A percentile compares a stretch with the other conserved stretches of the same genome.
Evolutionary conservation across 805 yeast species (phyloP).

Genomic region (Grigorovia transvaalensis): DNA sequence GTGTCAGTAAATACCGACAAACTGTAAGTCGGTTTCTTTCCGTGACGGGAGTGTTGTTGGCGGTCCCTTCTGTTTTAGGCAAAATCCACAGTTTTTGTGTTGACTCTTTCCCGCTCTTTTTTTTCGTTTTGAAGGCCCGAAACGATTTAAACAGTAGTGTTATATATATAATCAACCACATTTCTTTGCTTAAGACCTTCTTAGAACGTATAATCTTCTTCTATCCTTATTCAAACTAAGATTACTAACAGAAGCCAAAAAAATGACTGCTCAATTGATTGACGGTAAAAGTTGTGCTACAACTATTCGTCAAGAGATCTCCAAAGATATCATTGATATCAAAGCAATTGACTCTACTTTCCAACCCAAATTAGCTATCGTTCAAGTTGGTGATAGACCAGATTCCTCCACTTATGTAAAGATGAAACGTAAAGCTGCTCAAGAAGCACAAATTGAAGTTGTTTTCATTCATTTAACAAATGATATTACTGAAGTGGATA

Average conservation of each 20-base stretch:
- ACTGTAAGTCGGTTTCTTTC: background rate
- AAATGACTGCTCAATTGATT: slow-evolving; percentile 28
- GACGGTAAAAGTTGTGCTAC: slow-evolving; percentile 55
- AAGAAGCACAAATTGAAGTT: slow-evolving; percentile 68
- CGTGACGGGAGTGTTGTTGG: background rate
- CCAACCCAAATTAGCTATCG: slow-evolving; percentile 66
- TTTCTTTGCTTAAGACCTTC: no score
- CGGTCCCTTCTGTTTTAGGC: background rate
- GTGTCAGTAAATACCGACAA: no score
- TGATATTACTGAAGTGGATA: slow-evolving; percentile 45
- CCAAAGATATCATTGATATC: slow-evolving; percentile 38
- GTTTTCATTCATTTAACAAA: slow-evolving; percentile 55
- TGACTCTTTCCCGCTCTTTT: background rate
- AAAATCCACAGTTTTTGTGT: background rate
- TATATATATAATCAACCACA: no score
- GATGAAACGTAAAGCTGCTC: slow-evolving; percentile 84
- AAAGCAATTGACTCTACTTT: slow-evolving; percentile 38
- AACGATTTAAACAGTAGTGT: background rate
- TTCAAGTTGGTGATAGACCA: slow-evolving; percentile 84
- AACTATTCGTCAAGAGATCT: slow-evolving; percentile 41
- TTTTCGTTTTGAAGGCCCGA: background rate
- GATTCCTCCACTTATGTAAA: slow-evolving; percentile 88
- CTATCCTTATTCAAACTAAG: no score
- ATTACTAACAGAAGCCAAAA: no score
- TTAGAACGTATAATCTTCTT: no score